Percentiles rank a stretch among this genome's conserved stretches.
These are phyloP conservation scores for Leccinum obscurum DNA, from an alignment of 768 basidiomycete genomes.

Conservation along the genomic window DNA sequence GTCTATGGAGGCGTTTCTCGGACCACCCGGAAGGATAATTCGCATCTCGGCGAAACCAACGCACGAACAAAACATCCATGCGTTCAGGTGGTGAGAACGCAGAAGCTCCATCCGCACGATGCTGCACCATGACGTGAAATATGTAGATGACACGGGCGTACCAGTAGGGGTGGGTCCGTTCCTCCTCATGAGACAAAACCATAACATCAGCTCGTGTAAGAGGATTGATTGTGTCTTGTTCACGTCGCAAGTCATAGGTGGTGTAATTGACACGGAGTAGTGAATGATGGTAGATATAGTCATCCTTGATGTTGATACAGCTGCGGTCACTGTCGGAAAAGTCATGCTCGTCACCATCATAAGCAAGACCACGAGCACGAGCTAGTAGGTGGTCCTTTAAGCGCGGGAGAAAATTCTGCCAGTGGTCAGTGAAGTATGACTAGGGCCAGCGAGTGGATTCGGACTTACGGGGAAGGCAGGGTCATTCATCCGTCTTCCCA, in stretches of 20 bases:
- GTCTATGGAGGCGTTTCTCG: not conserved
- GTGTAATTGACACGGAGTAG: too few relatives aligned
- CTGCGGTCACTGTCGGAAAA: too few relatives aligned
- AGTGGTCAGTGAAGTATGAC: too few relatives aligned
- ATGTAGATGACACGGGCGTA: not conserved
- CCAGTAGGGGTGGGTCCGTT: not conserved
- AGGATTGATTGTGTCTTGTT: not conserved
- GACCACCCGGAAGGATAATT: not conserved
- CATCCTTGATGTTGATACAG: too few relatives aligned
- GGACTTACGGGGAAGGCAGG: not conserved
- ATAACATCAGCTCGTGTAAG: not conserved
- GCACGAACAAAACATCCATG: not conserved
- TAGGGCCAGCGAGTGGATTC: not conserved
- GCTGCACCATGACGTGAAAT: not conserved
- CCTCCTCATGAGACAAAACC: not conserved
- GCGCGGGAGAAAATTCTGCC: too few relatives aligned
- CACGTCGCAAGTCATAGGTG: too few relatives aligned
- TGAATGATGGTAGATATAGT: too few relatives aligned
- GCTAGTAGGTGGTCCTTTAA: too few relatives aligned
- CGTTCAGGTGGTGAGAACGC: not conserved
- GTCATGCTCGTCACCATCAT: too few relatives aligned
- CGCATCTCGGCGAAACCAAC: not conserved
- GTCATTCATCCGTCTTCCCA: too few relatives aligned
- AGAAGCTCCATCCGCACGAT: not conserved
- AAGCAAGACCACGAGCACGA: too few relatives aligned